These are phyloP conservation scores for Cercis canadensis DNA, from an alignment of 306 rosid species.

Conservation along the genomic window DNA sequence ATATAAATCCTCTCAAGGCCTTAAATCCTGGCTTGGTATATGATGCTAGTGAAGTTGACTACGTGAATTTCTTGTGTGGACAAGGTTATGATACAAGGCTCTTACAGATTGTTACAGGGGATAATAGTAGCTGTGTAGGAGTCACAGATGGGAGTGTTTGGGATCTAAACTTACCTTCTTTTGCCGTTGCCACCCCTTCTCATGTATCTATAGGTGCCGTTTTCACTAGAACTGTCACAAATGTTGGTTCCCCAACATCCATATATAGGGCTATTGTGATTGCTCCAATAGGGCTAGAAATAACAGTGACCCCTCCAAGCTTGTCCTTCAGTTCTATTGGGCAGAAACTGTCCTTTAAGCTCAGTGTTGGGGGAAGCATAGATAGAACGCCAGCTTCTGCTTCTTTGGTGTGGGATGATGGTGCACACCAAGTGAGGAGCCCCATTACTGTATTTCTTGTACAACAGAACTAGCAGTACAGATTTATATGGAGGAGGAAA, in stretches of 20 bases:
- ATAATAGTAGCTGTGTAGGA: neutral
- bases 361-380: slow-evolving; percentile 14
- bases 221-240: slow-evolving; percentile 5
- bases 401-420: slow-evolving; percentile 19
- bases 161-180: slow-evolving; percentile 52
- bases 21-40: slow-evolving; percentile 43
- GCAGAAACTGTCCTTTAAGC: slow-evolving; percentile 11
- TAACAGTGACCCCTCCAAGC: slow-evolving; percentile 12
- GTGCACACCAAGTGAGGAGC: slow-evolving; percentile 20
- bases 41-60: slow-evolving; percentile 22
- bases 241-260: neutral
- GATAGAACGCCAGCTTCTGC: neutral
- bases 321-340: slow-evolving; percentile 17
- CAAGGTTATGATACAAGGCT: slow-evolving; percentile 39
- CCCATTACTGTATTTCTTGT: slow-evolving; percentile 14
- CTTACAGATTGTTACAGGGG: neutral
- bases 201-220: neutral
- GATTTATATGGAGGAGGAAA: too few species aligned
- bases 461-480: neutral
- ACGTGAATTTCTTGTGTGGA: slow-evolving; percentile 42
- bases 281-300: neutral
- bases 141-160: neutral
- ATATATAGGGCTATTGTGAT: neutral
- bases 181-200: slow-evolving; percentile 10
- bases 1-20: slow-evolving; percentile 35